Conservation (phyloP, 371 early-diverging fungal genomes). For the Mortierella sp. region DNA sequence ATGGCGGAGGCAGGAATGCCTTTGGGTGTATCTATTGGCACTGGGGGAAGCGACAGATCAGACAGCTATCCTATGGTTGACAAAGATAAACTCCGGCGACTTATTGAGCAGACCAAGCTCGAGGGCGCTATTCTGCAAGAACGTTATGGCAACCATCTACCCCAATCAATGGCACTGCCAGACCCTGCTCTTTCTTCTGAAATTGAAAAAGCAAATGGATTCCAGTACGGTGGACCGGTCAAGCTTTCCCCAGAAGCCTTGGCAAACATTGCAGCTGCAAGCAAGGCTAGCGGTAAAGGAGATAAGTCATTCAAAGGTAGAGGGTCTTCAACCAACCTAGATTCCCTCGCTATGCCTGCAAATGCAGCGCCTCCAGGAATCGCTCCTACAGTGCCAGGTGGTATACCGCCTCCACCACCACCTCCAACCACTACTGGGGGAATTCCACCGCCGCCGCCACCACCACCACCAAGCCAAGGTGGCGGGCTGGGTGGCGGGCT, state of each 20-base stretch:
- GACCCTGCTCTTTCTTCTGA: slow-evolving; percentile 36
- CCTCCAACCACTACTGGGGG: slow-evolving; percentile 8
- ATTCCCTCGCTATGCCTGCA: neutral
- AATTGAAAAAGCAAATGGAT: slow-evolving; percentile 36
- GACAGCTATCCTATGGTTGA: slow-evolving; percentile 42
- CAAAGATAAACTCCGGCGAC: slow-evolving; percentile 42
- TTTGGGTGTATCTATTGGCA: slow-evolving; percentile 23
- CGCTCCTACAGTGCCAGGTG: slow-evolving; percentile 42
- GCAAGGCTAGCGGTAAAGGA: slow-evolving; percentile 28
- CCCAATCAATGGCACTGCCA: slow-evolving; percentile 25
- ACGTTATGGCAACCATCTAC: slow-evolving; percentile 50
- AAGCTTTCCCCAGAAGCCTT: slow-evolving; percentile 25
- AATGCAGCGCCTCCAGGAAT: slow-evolving; percentile 32
- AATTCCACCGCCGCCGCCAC: slow-evolving; percentile 9
- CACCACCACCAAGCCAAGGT: neutral
- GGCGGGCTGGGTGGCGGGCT: slow-evolving; percentile 2
- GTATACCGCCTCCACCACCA: slow-evolving; percentile 27
- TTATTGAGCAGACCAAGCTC: slow-evolving; percentile 54
- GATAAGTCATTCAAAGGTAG: slow-evolving; percentile 19
- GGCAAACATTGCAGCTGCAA: slow-evolving; percentile 39
- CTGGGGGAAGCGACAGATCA: slow-evolving; percentile 8
- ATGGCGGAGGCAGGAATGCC: slow-evolving; percentile 58
- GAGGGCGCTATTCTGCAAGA: slow-evolving; percentile 49
- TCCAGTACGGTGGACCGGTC: slow-evolving; percentile 24
- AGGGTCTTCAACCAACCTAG: neutral